Percentiles rank a stretch among this genome's conserved stretches.
Evolutionary conservation across 148 eudicot species (phyloP).

Genomic region (Vaccinium corymbosum): DNA sequence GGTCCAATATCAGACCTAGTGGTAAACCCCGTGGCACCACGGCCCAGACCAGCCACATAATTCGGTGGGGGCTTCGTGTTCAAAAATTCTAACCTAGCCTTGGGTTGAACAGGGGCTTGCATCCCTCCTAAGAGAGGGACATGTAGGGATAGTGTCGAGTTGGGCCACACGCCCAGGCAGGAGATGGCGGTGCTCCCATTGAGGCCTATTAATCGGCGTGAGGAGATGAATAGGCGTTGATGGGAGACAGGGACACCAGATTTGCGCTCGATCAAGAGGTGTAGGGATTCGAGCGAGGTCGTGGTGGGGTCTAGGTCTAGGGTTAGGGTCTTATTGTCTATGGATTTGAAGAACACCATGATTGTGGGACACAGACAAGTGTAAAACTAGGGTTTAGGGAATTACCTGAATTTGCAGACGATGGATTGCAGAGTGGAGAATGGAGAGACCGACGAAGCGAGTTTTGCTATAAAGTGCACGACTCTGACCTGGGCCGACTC

Average conservation of each 20-base stretch:
- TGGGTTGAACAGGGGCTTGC: slow-evolving; percentile 73
- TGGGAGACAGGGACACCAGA: slow-evolving; percentile 36
- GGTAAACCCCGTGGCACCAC: slow-evolving; percentile 96
- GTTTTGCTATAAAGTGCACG: too few relatives aligned
- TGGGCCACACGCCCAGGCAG: slow-evolving; percentile 39
- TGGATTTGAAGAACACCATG: slow-evolving; percentile 56
- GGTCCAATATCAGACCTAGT: slow-evolving; percentile 97
- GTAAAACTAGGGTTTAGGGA: not conserved
- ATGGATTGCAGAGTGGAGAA: not conserved
- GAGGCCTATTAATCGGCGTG: slow-evolving; percentile 36
- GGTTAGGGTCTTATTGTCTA: slow-evolving; percentile 47
- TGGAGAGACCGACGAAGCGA: too few relatives aligned
- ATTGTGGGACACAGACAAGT: not conserved
- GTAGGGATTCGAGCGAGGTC: slow-evolving; percentile 46
- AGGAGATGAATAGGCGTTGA: slow-evolving; percentile 51
- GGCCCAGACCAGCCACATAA: slow-evolving; percentile 94
- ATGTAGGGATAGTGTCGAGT: slow-evolving; percentile 47
- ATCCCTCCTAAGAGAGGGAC: slow-evolving; percentile 61
- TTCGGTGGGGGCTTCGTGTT: slow-evolving; percentile 75
- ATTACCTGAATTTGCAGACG: not conserved
- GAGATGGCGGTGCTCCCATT: slow-evolving; percentile 24
- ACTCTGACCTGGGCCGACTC: too few relatives aligned
- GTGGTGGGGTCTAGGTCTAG: slow-evolving; percentile 50
- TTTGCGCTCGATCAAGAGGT: slow-evolving; percentile 28
- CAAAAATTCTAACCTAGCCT: slow-evolving; percentile 55